Conservation (phyloP, 23 red algal species). For the Agarophyton chilense region DNA sequence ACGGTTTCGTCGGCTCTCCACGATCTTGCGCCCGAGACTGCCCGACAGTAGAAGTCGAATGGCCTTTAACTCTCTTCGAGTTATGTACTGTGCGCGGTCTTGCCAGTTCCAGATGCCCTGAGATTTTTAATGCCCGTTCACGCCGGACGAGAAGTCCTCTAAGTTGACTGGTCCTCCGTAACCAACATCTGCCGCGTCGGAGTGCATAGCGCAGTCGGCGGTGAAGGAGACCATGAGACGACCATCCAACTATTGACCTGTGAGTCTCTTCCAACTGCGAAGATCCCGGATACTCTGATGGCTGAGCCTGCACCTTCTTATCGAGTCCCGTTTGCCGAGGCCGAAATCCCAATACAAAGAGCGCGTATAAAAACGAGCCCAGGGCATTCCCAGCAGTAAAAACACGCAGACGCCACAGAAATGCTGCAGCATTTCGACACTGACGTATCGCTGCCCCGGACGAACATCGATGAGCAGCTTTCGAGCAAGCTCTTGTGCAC, state of each 20-base stretch:
- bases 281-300: conserved; percentile 46
- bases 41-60: neutral
- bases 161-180: conserved; percentile 8
- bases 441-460: neutral
- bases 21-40: neutral
- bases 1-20: no score
- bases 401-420: conserved; percentile 53
- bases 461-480: neutral
- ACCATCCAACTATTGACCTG: neutral
- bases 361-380: conserved; percentile 39
- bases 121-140: neutral
- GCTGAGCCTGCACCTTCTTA: neutral
- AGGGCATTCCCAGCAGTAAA: conserved; percentile 23
- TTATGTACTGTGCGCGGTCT: conserved; percentile 7
- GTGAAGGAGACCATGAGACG: neutral
- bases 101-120: conserved; percentile 47
- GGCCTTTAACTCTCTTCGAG: conserved; percentile 26
- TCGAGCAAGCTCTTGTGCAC: neutral
- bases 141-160: neutral
- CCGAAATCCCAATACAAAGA: neutral
- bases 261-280: neutral
- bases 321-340: neutral
- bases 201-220: conserved; percentile 6
- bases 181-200: conserved; percentile 35
- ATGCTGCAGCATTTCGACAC: neutral